Base-by-base conservation (phyloP, 2,329 filamentous ascomycete genomes). In the Fusarium euwallaceae region DNA sequence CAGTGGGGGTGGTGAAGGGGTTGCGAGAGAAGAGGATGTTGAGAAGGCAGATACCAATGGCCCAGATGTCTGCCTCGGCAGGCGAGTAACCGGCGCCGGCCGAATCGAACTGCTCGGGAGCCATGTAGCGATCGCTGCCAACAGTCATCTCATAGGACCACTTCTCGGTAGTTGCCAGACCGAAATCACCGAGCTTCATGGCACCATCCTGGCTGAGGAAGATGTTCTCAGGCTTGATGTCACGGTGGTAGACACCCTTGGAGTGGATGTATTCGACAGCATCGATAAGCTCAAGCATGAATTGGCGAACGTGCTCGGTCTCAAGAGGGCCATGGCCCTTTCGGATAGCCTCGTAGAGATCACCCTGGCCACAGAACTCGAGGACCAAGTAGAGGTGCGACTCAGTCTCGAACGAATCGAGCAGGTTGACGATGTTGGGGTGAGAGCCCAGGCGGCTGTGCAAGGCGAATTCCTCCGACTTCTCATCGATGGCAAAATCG, bases 201-300 rank as follows among this genome's bases (percentile, higher is more conserved):
- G 92, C 89, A 64, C 96, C 96, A 76, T 93, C 90, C 70, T 95
- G 90, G 69, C 92, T 94, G 74, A 99, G 88, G 83, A 99, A 98
- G 83, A 99, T 98, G 87, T 99, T 99, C 88, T 99, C 97, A 0
- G 97, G 97, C 87, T 99, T 99, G 90, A 99, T 98, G 84, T 99
- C 97, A 71, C 97, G 94, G 82, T 99, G 97, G 83, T 95, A 98
- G 81, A 98, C 91, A 75, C 95, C 95, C 83, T 95, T 95, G 73
- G 90, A 89, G 83, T 99, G 97, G 85, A 98, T 95, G 84, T 95
- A 95, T 72, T 94, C 92, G 60, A 99, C 93, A 61, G 96, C 94
- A 81, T 94, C 92, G 63, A 99, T 90, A 37, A 99, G 91, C 85
- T 99, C 92, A 69, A 98, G 87, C 97, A 99, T 98, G 87, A 98